Evolutionary conservation across 176 grass and related monocot genomes (phyloP), one percentile per base, ranked within the genome.

Genomic region (Aegilops umbellulata): DNA sequence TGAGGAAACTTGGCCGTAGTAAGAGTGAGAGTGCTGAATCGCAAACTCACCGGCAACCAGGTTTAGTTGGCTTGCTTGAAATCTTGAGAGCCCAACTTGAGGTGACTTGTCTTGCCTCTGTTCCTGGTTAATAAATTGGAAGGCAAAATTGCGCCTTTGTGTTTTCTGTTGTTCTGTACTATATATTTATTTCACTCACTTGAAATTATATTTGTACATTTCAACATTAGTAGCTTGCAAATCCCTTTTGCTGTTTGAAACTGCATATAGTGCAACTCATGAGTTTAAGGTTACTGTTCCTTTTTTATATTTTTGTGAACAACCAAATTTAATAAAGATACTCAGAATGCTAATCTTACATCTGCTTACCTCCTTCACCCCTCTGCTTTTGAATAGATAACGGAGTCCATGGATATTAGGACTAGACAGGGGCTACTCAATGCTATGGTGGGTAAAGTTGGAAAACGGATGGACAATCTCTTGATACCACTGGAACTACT

Each of bases 391-490:
- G 66, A 42, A 72, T 87, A 99, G 97, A 93, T 99, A 71, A 90
- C 94, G 61, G 97, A 99, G 80, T 85, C 97, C 29, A 93, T 99
- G 97, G 97, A 99, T 91, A 94, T 99, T 87, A 90, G 90, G 87
- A 99, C 97, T 80, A 94, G 92, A 71, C 92, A 94, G 91, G 97
- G 97, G 80, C 88, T 99, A 68, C 92, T 99, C 55, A 96, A 96
- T 88, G 90, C 97, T 79, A 95, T 99, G 91, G 97, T 90, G 65
- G 91, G 94, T 76, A 99, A 92, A 92, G 90, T 96, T 29, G 97
- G 97, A 60, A 96, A 99, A 85, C 90, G 94, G 83, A 99, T 99
- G 97, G 94, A 99, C 84, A 94, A 96, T 85, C 90, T 99, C 75
- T 93, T 99, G 81, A 90, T 99, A 83, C 97, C 97, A 77, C 87